Evolutionary conservation across 2,329 filamentous ascomycete species (phyloP), one percentile per base, ranked within the genome.

Genomic region (Aspergillus glaucus): DNA sequence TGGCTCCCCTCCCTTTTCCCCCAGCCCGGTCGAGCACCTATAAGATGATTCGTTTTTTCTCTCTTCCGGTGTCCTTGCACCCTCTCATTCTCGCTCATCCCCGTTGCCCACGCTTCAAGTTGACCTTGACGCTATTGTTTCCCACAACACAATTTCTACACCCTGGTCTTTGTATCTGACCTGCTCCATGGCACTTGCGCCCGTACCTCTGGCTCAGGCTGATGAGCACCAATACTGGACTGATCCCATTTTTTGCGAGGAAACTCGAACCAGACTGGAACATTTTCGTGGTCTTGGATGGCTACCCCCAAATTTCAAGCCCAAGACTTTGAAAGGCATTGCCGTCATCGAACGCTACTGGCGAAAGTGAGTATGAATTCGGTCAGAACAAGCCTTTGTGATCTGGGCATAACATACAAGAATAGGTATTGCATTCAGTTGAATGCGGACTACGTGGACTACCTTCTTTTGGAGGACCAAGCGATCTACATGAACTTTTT

Each of bases 261-360:
- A 62, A 46, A 62, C 57, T 48, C 44, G 43, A 56, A 51, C 55
- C 6, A 62, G 58, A 48, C 47, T 62, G 1, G 17, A 63, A 45
- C 30, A 63, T 55, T 60, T 59, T 43, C 45, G 41, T 6, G 54
- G 52, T 43, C 21, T 54, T 43, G 22, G 54, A 60, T 63, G 22
- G 59, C 59, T 60, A 14, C 55, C 59, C 15, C 55, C 36, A 49
- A 62, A 60, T 43, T 58, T 56, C 22, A 63, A 61, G 42, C 54
- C 50, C 4, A 63, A 58, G 50, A 52, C 40, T 5, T 5, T 43
- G 8, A 9, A 12, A 14, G 40, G 40, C 15, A 9, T 43, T 43
- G 40, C 40, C 26, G 40, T 28, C 26, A 14, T 24, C 6, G 19
- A 43, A 28, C 14, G 14, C 3, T 28, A 43, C 10, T 43, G 21